phyloP scores from a whole-genome alignment of 2,329 filamentous ascomycete genomes.

The Colletotrichum theobromicola region DNA sequence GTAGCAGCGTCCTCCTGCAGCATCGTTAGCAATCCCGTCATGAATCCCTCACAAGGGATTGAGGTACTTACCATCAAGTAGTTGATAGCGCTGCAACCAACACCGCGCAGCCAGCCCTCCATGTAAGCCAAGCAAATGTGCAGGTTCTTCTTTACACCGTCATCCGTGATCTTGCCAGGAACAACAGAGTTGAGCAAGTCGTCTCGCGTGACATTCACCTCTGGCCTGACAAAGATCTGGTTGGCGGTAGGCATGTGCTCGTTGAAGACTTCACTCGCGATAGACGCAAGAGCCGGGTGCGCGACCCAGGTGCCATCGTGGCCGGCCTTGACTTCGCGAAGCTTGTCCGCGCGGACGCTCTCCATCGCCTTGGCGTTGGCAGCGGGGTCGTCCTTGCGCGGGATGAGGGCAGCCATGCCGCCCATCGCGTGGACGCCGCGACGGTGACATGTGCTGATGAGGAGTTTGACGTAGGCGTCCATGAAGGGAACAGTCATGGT shows the following conservation, averaged over 20 bases:
- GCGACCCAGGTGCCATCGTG: slow-evolving; percentile 93
- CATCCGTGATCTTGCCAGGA: slow-evolving; percentile 82
- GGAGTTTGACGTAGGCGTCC: slow-evolving; percentile 83
- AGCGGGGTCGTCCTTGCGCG: slow-evolving; percentile 84
- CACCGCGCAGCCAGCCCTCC: slow-evolving; percentile 88
- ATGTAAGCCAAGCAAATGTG: slow-evolving; percentile 90
- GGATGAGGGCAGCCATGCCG: slow-evolving; percentile 92
- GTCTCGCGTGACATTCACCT: slow-evolving; percentile 78
- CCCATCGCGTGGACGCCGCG: slow-evolving; percentile 91
- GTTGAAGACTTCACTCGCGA: slow-evolving; percentile 88
- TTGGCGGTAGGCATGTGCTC: slow-evolving; percentile 93
- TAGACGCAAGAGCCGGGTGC: slow-evolving; percentile 81
- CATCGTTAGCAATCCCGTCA: not conserved
- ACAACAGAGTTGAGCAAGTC: slow-evolving; percentile 93
- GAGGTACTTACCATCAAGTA: slow-evolving; percentile 68
- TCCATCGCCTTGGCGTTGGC: slow-evolving; percentile 90
- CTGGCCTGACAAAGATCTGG: slow-evolving; percentile 81
- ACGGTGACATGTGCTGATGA: slow-evolving; percentile 91
- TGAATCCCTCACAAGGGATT: not conserved
- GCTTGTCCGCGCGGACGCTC: slow-evolving; percentile 83
- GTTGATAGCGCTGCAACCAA: slow-evolving; percentile 93
- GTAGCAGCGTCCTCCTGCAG: slow-evolving; percentile 80
- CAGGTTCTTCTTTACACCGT: slow-evolving; percentile 88
- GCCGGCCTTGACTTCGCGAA: slow-evolving; percentile 84
- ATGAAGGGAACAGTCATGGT: slow-evolving; percentile 96